Percentiles rank a stretch among this genome's conserved stretches.
phyloP scores from a whole-genome alignment of 768 basidiomycete genomes.

The Termitomyces sp. region DNA sequence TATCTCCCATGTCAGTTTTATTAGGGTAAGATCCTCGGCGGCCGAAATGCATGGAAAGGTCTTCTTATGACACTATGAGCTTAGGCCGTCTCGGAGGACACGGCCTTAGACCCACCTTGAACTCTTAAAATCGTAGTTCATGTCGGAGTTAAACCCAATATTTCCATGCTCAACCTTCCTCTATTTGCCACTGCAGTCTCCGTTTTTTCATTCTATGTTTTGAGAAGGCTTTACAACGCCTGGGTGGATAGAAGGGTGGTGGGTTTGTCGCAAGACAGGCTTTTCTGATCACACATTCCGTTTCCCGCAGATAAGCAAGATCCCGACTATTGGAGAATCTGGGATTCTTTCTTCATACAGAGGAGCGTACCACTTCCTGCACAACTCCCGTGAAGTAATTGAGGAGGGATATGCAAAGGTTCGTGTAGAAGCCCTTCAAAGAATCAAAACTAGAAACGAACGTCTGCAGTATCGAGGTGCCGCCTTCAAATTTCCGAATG shows the following conservation, averaged over 20 bases:
- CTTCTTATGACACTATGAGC: background rate
- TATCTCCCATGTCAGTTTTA: background rate
- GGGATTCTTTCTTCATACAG: constrained; percentile 12
- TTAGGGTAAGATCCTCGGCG: background rate
- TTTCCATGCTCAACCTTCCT: background rate
- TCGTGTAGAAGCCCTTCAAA: background rate
- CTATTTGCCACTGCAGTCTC: background rate
- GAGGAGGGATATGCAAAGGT: constrained; percentile 12
- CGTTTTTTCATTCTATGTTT: background rate
- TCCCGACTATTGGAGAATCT: constrained; percentile 14
- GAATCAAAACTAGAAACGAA: background rate
- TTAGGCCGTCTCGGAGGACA: background rate
- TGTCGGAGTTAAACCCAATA: background rate
- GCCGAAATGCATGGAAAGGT: background rate
- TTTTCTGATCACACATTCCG: background rate
- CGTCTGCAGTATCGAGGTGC: constrained; percentile 10
- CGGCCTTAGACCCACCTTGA: background rate
- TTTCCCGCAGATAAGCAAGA: constrained; percentile 3
- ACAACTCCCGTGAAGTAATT: constrained; percentile 10
- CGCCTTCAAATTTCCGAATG: constrained; percentile 17
- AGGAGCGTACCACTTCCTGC: constrained; percentile 10
- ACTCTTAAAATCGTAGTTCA: background rate
- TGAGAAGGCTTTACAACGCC: background rate
- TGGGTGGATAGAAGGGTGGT: background rate
- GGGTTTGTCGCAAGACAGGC: background rate